These are phyloP conservation scores for Staphylotrichum longicolle DNA, from an alignment of 495 filamentous ascomycete genomes.

Conservation along the genomic window DNA sequence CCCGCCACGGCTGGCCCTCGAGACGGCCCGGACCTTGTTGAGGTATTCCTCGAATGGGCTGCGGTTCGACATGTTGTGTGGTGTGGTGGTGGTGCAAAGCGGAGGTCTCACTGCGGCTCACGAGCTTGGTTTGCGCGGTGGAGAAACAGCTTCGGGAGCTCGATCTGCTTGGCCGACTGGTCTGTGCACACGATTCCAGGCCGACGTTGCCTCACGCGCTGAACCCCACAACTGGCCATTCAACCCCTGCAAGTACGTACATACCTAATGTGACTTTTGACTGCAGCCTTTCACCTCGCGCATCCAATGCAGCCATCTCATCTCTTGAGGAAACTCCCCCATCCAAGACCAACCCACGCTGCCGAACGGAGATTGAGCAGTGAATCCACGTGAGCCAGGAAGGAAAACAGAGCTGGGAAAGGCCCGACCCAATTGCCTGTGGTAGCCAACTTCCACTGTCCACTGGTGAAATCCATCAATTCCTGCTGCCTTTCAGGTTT, in stretches of 20 bases:
- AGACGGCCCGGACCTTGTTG: conserved; percentile 33
- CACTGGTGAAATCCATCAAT: conserved; percentile 15
- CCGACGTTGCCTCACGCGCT: too few species aligned
- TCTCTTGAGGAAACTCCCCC: neutral
- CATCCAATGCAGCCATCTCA: too few species aligned
- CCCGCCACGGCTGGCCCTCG: conserved; percentile 25
- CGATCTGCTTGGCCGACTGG: conserved; percentile 1
- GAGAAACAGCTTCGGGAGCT: conserved; percentile 23
- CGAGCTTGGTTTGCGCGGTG: conserved; percentile 24
- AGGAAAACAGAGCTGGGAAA: conserved; percentile 6
- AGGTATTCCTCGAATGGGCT: conserved; percentile 48
- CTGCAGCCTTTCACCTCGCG: too few species aligned
- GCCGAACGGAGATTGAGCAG: neutral
- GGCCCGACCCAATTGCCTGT: conserved; percentile 7
- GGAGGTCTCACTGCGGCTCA: conserved; percentile 7
- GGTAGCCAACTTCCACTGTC: conserved; percentile 16
- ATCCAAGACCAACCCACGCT: neutral
- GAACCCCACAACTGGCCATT: neutral
- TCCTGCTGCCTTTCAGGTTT: conserved; percentile 3
- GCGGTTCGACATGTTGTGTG: conserved; percentile 48
- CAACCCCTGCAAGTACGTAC: neutral
- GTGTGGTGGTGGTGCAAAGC: conserved; percentile 2
- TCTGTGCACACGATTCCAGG: neutral
- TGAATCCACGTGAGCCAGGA: neutral
- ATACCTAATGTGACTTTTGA: too few species aligned